These are phyloP conservation scores for Penicillium maclennaniae DNA, from an alignment of 495 filamentous ascomycete species.

Conservation along the genomic window DNA sequence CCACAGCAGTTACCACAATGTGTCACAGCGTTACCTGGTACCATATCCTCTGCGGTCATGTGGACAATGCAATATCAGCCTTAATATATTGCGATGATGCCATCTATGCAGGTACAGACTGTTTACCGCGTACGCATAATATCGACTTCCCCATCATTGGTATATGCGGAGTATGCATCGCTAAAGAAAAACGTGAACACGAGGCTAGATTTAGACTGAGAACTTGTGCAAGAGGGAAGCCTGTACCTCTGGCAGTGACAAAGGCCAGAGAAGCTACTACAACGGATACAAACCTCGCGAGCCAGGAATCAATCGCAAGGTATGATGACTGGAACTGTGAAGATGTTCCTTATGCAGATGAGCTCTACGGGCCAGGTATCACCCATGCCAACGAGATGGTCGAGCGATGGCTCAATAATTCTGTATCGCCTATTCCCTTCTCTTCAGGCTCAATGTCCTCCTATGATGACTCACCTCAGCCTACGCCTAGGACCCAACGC, in stretches of 20 bases:
- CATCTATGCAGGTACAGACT: slow-evolving; percentile 20
- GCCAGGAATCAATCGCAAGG: not conserved
- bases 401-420: not conserved
- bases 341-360: not conserved
- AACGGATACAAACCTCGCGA: not conserved
- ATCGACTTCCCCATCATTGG: slow-evolving; percentile 18
- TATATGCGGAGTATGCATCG: slow-evolving; percentile 6
- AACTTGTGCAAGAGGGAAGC: not conserved
- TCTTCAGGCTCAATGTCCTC: not conserved
- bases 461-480: not conserved
- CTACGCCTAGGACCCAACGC: not conserved
- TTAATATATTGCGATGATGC: slow-evolving; percentile 20
- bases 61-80: slow-evolving; percentile 4
- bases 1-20: slow-evolving; percentile 15
- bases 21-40: slow-evolving; percentile 32
- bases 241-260: not conserved
- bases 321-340: not conserved
- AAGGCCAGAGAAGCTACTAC: not conserved
- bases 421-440: not conserved
- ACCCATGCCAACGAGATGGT: not conserved
- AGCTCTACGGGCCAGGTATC: not conserved
- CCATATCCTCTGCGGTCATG: slow-evolving; percentile 25
- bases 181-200: not conserved
- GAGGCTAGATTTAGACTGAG: not conserved
- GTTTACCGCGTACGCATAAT: slow-evolving; percentile 3